These are phyloP conservation scores for Debaryomyces subglobosus DNA, from an alignment of 1,139 yeast genomes.

Conservation along the genomic window DNA sequence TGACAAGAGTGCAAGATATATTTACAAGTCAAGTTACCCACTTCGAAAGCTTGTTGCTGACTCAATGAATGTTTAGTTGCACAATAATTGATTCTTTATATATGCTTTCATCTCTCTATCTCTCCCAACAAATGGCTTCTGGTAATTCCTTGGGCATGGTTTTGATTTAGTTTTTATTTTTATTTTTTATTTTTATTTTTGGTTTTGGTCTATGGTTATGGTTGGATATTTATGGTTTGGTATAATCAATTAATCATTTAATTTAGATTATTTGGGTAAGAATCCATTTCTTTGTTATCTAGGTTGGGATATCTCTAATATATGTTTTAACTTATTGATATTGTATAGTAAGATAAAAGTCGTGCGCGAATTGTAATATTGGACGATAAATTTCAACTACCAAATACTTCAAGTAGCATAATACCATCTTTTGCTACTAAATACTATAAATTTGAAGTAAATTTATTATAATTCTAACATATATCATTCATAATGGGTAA, in stretches of 20 bases:
- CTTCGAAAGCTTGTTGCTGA: conserved; percentile 4
- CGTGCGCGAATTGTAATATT: conserved; percentile 5
- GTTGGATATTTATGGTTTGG: conserved; percentile 2
- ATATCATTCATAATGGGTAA: conserved; percentile 11
- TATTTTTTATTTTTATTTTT: not conserved
- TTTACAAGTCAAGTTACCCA: conserved; percentile 6
- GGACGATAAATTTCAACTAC: conserved; percentile 7
- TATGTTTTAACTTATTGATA: not conserved
- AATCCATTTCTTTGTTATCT: not conserved
- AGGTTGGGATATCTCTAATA: conserved; percentile 6
- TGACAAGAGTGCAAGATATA: conserved; percentile 4
- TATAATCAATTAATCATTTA: not conserved
- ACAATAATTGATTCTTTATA: not conserved
- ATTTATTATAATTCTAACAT: conserved; percentile 1
- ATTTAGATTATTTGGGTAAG: conserved; percentile 1
- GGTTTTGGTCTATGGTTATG: not conserved
- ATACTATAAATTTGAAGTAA: not conserved
- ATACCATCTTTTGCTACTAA: not conserved
- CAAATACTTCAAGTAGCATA: not conserved
- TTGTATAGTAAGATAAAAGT: not conserved
- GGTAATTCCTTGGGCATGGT: not conserved
- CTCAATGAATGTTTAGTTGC: conserved; percentile 1
- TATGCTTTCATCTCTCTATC: not conserved
- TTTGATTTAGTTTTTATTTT: not conserved
- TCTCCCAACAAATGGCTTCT: conserved; percentile 1